phyloP scores from a whole-genome alignment of 768 basidiomycete species.

The Psilocybe azurescens region DNA sequence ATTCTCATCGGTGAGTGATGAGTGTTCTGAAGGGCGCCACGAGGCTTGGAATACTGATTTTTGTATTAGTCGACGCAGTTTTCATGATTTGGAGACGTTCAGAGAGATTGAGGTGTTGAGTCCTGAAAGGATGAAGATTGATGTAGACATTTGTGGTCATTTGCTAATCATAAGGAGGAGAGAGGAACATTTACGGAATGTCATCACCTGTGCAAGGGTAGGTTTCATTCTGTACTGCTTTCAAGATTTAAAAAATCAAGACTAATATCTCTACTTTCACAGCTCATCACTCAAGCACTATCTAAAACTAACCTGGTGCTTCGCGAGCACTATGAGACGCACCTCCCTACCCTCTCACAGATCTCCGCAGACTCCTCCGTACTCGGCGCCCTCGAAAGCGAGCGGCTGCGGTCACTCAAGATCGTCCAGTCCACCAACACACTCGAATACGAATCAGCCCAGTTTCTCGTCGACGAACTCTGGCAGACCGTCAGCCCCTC shows the following conservation, averaged over 20 bases:
- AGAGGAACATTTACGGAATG: constrained; percentile 69
- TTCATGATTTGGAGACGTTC: constrained; percentile 64
- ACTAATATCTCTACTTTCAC: not conserved
- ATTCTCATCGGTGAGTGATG: constrained; percentile 34
- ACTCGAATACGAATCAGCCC: constrained; percentile 73
- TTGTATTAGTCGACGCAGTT: constrained; percentile 59
- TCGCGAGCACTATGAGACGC: constrained; percentile 61
- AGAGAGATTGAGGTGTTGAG: constrained; percentile 52
- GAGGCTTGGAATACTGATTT: constrained; percentile 1
- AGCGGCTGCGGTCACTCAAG: constrained; percentile 54
- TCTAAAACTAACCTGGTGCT: constrained; percentile 59
- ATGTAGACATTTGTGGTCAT: constrained; percentile 81
- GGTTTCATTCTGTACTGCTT: not conserved
- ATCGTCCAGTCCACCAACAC: constrained; percentile 67
- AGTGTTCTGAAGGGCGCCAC: not conserved
- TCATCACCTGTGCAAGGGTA: constrained; percentile 64
- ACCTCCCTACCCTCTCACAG: constrained; percentile 50
- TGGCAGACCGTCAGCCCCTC: constrained; percentile 69
- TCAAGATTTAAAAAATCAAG: constrained; percentile 3
- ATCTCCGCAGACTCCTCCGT: constrained; percentile 53
- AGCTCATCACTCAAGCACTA: constrained; percentile 60
- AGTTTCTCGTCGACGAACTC: constrained; percentile 67
- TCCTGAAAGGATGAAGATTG: constrained; percentile 72
- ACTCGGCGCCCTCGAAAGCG: constrained; percentile 55
- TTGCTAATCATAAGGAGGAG: constrained; percentile 71